Base-by-base conservation (phyloP, 495 filamentous ascomycete species). In the Chaetomium cochliodes region DNA sequence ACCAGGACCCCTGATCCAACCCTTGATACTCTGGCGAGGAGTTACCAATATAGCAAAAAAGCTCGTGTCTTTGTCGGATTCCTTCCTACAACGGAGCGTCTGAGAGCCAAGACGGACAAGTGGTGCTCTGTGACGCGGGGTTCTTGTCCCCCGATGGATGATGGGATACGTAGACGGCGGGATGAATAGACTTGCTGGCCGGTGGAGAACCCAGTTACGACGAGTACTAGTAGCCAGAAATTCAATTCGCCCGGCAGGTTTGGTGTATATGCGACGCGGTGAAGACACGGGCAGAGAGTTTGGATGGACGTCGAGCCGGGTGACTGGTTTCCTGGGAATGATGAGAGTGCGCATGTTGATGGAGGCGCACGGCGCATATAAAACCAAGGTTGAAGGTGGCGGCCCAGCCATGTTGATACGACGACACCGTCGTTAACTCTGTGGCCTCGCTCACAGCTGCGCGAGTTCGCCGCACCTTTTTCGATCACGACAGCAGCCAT, bases 401-500 rank as follows among this genome's bases (percentile, higher is more conserved):
- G 44, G 52, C 16, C 33, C 33, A 37, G n/a, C 9, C 30, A 51
- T 58, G 46, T 58, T 39, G 39, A 58, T 42, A 54, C n/a, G 46
- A 60, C 42, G 58, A 57, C 51, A 49, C 26, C 15, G 22, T 30
- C 28, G 53, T 28, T 41, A 26, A 18, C 42, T 25, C 51, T 51
- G 57, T 42, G 22, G 52, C 53, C 51, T 59, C 51, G 33, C 59
- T 26, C 44, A 18, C 33, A 46, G 23, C 22, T 46, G 22, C 37
- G 30, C 56, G 6, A 9, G 16, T 13, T 33, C 51, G 30, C 46
- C 37, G 18, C 53, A 23, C 30, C 26, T 1, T 39, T 52, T 13
- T 53, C 9, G 57, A 37, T 30, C 64, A 69, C 56, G 33, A 63
- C 55, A 62, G 64, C 56, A 58, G 57, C 44, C 64, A 64, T 59